Conservation (phyloP, 202 grass and related monocot species). For the Hordeum pubiflorum region DNA sequence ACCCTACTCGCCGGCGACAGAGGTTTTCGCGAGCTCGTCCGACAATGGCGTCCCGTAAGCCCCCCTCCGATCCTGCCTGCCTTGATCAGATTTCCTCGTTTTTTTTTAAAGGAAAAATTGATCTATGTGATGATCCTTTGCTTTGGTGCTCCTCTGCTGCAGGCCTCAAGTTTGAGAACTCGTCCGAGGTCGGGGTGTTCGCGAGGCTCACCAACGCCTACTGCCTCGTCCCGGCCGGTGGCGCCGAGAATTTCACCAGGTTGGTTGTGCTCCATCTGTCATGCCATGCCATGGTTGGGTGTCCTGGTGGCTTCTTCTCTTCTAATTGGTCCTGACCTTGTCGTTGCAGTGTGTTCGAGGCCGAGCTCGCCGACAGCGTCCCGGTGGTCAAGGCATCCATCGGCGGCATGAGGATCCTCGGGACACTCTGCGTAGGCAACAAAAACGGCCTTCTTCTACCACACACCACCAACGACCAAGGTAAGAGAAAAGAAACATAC, state of each 20-base stretch:
- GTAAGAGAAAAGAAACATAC: constrained; percentile 11
- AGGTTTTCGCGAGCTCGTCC: background rate
- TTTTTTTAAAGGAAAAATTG: background rate
- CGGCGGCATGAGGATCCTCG: constrained; percentile 62
- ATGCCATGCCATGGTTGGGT: too few relatives aligned
- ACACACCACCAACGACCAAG: constrained; percentile 83
- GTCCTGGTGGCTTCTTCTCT: background rate
- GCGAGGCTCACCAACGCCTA: constrained; percentile 66
- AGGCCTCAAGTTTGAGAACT: constrained; percentile 52
- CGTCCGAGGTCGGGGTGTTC: constrained; percentile 55
- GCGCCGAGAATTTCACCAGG: constrained; percentile 35
- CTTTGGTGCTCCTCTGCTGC: background rate
- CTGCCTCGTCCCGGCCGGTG: constrained; percentile 38
- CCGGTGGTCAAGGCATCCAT: constrained; percentile 64
- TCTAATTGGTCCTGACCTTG: background rate
- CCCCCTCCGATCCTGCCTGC: background rate
- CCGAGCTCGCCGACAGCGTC: constrained; percentile 35
- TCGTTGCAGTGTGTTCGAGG: constrained; percentile 40
- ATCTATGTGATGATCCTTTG: background rate
- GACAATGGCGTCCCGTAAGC: constrained; percentile 41
- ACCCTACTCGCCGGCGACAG: background rate
- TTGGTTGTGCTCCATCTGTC: background rate
- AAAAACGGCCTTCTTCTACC: constrained; percentile 82
- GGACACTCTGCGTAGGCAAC: constrained; percentile 76
- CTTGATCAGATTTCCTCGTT: background rate